phyloP scores from a whole-genome alignment of 306 rosid genomes.

The Lathyrus tuberosus region DNA sequence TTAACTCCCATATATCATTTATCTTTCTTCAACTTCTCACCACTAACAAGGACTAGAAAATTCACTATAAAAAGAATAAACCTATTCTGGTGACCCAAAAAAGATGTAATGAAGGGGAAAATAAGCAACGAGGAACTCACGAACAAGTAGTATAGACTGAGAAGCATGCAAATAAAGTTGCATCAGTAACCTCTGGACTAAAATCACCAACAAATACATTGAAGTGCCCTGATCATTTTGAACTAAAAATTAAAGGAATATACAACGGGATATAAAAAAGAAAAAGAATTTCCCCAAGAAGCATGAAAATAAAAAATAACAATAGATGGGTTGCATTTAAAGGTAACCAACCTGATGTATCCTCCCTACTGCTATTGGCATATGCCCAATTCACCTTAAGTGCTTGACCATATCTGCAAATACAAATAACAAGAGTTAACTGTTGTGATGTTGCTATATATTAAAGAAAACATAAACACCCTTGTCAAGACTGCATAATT shows the following conservation, averaged over 20 bases:
- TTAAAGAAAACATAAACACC: background rate
- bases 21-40: constrained; percentile 39
- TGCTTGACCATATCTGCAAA: constrained; percentile 63
- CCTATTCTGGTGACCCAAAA: constrained; percentile 43
- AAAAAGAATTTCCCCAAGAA: constrained; percentile 46
- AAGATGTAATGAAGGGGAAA: constrained; percentile 26
- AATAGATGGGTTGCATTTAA: constrained; percentile 32
- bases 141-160: constrained; percentile 77
- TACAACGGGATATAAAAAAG: constrained; percentile 40
- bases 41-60: constrained; percentile 33
- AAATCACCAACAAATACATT: constrained; percentile 70
- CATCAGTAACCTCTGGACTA: constrained; percentile 82
- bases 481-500: constrained; percentile 23
- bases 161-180: constrained; percentile 73
- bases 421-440: constrained; percentile 20
- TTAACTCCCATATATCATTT: constrained; percentile 42
- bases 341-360: constrained; percentile 69
- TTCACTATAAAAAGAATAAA: constrained; percentile 37
- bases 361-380: constrained; percentile 62
- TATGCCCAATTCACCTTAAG: constrained; percentile 73
- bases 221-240: constrained; percentile 70
- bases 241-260: constrained; percentile 51
- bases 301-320: constrained; percentile 36
- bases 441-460: constrained; percentile 21
- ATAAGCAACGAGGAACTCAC: constrained; percentile 70